Evolutionary conservation across 108 stramenopile genomes (phyloP), one percentile per base, ranked within the genome.

Genomic region (Licmophora abbreviata): DNA sequence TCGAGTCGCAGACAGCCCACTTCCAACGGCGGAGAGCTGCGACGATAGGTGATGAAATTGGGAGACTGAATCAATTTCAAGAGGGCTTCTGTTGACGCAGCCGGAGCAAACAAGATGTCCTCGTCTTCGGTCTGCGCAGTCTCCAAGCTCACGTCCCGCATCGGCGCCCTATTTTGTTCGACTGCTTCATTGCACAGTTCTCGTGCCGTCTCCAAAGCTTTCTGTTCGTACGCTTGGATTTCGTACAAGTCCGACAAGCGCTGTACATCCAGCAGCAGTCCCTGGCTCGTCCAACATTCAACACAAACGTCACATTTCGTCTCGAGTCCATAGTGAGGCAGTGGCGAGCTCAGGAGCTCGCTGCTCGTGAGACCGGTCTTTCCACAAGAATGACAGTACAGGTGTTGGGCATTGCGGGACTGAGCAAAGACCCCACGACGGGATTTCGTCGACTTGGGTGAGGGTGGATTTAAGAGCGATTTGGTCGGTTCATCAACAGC

Each of bases 271-370:
- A 77, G 44, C 27, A 86, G 45, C 4, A 91, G 53, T 3, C 88
- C 84, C 61, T 86, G 83, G 3, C 75, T 76, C 17, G 76, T 48
- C 26, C 25, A 40, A 51, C 88, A 91, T 47, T 79, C 57, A 17
- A 63, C 57, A 50, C 88, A 84, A 26, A 85, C 35, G 44, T 84
- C 77, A 0, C 72, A 59, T 10, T 78, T 48, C 29, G 64, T 63
- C 60, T 91, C 89, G 60, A 72, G 69, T 30, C 81, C 78, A 54
- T 86, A 91, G 51, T 85, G 82, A 4, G 73, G 51, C 24, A 91
- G 34, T 6, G 88, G 88, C 0, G 76, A 63, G 9, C 65, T 66
- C 8, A 26, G 22, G n/a, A 61, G 66, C 62, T 48, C 59, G 58
- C 24, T 68, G 62, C 58, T 69, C 62, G 20, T 67, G 61, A 36